Evolutionary conservation across 805 yeast species (phyloP), one percentile per base, ranked within the genome.

Genomic region (Lipomyces orientalis): DNA sequence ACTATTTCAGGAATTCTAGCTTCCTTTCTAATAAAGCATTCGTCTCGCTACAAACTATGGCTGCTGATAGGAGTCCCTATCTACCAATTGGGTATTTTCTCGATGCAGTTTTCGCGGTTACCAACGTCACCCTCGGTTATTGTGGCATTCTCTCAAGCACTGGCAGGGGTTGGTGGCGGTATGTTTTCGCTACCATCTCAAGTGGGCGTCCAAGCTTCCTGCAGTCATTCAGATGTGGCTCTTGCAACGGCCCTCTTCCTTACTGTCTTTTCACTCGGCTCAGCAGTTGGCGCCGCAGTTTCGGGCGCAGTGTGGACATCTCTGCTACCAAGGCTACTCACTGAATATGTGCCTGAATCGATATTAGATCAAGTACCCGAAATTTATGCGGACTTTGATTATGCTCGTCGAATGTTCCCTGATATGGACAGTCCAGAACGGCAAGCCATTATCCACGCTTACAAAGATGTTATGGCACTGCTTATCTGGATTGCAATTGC

Each of bases 271-370:
- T 82, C 85, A 69, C 79, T 87, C 62, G 91, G 91, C 8, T 77
- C 85, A 6, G 88, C 89, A 9, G 73, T 87, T 56, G 91, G 90
- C 33, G 77, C 84, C 22, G 77, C 87, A 39, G 81, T 87, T 49
- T 81, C 88, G 19, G 90, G 89, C 70, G 89, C 89, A 46, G 79
- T 88, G 34, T 87, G 90, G 90, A 84, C 88, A 16, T 81, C 85
- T 67, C 75, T 81, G 33, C 76, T 88, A 74, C 87, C 83, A 75
- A 73, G 74, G 9, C 72, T 79, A 69, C 75, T 85, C 60, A 61
- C 74, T 43, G 73, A 76, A 35, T 75, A 82, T 65, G 66, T 82
- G 19, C 72, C 75, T 29, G 62, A 52, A 33, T 72, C 73, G 0
- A 75, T 81, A 0, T 64, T 79, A 29, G 85, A 46, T 10, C 65